A percentile compares a stretch with the other conserved stretches of the same genome.
Conservation (phyloP, 176 grass and related monocot species). For the Oryza glaberrima region DNA sequence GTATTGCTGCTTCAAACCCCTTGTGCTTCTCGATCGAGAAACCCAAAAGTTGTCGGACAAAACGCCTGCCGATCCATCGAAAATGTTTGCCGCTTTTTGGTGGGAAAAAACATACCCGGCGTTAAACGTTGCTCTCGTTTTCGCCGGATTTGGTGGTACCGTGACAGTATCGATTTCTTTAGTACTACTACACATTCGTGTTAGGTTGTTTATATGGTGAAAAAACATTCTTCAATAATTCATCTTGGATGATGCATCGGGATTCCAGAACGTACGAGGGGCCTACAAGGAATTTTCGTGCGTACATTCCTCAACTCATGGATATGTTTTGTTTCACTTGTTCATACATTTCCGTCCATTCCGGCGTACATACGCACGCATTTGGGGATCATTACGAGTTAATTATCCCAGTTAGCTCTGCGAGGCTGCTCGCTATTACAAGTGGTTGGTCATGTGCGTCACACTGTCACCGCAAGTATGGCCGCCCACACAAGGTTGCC, state of each 20-base stretch:
- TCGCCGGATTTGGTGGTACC: constrained; percentile 4
- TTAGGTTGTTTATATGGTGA: neutral
- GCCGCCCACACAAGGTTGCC: neutral
- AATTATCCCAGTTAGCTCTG: neutral
- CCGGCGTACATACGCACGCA: neutral
- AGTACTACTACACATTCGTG: neutral
- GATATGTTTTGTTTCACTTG: neutral
- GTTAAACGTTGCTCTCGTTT: neutral
- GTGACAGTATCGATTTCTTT: neutral
- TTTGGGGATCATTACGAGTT: neutral
- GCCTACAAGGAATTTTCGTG: neutral
- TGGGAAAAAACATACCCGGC: neutral
- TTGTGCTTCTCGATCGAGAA: constrained; percentile 14
- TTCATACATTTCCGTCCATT: neutral
- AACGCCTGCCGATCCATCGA: neutral
- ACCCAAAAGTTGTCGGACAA: neutral
- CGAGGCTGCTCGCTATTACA: neutral
- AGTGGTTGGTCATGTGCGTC: neutral
- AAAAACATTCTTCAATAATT: neutral
- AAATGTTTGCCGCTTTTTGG: neutral
- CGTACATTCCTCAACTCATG: neutral
- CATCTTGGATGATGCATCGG: neutral
- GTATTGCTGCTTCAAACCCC: neutral
- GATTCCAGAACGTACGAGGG: too few relatives aligned
- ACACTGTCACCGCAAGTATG: neutral